phyloP scores from a whole-genome alignment of 2,329 filamentous ascomycete genomes.

The Venturia carpophila region DNA sequence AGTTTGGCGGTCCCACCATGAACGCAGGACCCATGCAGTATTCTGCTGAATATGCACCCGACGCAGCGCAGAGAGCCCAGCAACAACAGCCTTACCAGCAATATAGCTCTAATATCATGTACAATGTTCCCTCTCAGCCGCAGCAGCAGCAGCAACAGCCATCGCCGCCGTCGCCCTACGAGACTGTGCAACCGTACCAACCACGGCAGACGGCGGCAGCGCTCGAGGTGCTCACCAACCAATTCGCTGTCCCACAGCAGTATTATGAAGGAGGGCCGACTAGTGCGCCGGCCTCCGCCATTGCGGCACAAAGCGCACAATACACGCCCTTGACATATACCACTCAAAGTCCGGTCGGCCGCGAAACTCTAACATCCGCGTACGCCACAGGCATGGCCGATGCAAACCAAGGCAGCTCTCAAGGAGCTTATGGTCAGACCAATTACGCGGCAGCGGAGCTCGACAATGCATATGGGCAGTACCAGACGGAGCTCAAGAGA shows the following conservation, averaged over 20 bases:
- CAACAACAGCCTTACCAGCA: slow-evolving; percentile 46
- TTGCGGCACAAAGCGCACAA: slow-evolving; percentile 53
- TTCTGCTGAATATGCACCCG: slow-evolving; percentile 56
- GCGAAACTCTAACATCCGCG: slow-evolving; percentile 42
- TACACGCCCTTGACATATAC: slow-evolving; percentile 50
- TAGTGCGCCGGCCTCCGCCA: slow-evolving; percentile 51
- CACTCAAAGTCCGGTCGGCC: slow-evolving; percentile 51
- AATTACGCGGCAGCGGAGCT: slow-evolving; percentile 35
- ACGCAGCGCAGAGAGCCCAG: slow-evolving; percentile 26
- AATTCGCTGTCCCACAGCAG: slow-evolving; percentile 61
- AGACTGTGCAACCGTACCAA: slow-evolving; percentile 64
- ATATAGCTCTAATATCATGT: slow-evolving; percentile 64
- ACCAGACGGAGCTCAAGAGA: slow-evolving; percentile 47
- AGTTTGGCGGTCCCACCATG: slow-evolving; percentile 50
- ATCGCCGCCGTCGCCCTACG: slow-evolving; percentile 57
- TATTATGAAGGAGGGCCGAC: slow-evolving; percentile 63
- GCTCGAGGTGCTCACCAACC: slow-evolving; percentile 65
- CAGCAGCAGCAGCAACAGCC: slow-evolving; percentile 34
- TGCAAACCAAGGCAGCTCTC: slow-evolving; percentile 35
- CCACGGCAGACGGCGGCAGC: slow-evolving; percentile 64
- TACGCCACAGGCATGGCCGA: slow-evolving; percentile 49
- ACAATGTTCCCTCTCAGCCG: slow-evolving; percentile 61
- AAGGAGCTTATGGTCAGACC: slow-evolving; percentile 33
- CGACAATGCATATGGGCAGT: slow-evolving; percentile 61
- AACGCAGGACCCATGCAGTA: slow-evolving; percentile 50